phyloP scores from a whole-genome alignment of 345 rosid genomes.

The Lepidium didymum region DNA sequence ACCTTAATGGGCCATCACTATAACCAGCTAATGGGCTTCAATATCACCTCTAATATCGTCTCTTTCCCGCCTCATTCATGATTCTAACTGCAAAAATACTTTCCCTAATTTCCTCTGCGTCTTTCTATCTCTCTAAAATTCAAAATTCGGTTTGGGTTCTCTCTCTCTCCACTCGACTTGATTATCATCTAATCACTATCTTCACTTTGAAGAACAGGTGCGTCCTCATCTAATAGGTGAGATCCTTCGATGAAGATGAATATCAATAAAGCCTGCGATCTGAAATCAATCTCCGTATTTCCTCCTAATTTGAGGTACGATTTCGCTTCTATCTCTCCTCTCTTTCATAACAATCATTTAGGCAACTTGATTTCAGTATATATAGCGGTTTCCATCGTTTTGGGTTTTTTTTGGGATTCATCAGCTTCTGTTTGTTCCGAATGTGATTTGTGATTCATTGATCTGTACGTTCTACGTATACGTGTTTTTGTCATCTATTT shows the following conservation, averaged over 20 bases:
- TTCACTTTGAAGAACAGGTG: conserved; percentile 1
- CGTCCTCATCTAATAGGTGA: background rate
- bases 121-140: background rate
- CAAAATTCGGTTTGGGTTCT: background rate
- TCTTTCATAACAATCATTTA: background rate
- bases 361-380: background rate
- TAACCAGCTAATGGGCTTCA: background rate
- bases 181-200: background rate
- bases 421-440: background rate
- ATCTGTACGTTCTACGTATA: background rate
- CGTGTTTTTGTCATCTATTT: background rate
- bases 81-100: background rate
- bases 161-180: background rate
- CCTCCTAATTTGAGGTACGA: conserved; percentile 77
- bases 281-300: conserved; percentile 77
- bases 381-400: background rate
- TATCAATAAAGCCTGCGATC: conserved; percentile 84
- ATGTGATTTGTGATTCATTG: conserved; percentile 1
- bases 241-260: conserved; percentile 65
- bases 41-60: background rate
- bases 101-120: background rate
- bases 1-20: background rate
- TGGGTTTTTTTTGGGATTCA: background rate
- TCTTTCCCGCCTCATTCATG: background rate
- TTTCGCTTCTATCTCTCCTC: background rate